These are phyloP conservation scores for Nakazawaea ambrosiae DNA, from an alignment of 805 yeast species.

Conservation along the genomic window DNA sequence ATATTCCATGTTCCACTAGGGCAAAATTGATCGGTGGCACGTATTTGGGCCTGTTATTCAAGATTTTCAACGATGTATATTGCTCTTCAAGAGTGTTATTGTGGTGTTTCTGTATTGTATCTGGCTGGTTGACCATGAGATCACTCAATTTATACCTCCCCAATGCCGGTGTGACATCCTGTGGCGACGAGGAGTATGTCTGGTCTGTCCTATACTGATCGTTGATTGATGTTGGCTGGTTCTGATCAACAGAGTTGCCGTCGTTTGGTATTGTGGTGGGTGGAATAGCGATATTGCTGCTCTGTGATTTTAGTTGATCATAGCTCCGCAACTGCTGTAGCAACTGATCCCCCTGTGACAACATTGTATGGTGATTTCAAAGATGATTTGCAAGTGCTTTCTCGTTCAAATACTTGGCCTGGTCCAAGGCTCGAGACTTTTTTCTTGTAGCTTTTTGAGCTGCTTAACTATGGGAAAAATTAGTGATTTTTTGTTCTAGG, in stretches of 20 bases:
- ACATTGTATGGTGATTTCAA: constrained; percentile 13
- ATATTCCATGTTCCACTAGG: constrained; percentile 79
- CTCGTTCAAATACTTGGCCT: not conserved
- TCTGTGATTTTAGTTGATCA: constrained; percentile 21
- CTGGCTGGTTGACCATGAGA: not conserved
- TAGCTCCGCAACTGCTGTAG: constrained; percentile 26
- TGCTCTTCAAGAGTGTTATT: no score
- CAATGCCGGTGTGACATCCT: constrained; percentile 3
- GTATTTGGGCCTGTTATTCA: constrained; percentile 26
- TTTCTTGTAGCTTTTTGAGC: no score
- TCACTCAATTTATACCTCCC: constrained; percentile 6
- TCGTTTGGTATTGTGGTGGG: no score
- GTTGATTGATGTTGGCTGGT: not conserved
- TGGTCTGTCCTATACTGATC: constrained; percentile 1
- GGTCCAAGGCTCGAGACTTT: no score
- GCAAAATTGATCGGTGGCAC: constrained; percentile 94
- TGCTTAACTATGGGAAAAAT: no score
- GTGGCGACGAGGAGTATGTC: no score
- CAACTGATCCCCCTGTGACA: constrained; percentile 28
- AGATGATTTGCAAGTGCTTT: not conserved
- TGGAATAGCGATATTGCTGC: constrained; percentile 2
- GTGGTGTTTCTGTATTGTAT: constrained; percentile 1
- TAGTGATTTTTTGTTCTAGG: no score
- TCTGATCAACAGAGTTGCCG: no score
- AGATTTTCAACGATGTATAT: constrained; percentile 25